Conservation (phyloP, 78 protist species). For the Speleostelium caveatum region DNA sequence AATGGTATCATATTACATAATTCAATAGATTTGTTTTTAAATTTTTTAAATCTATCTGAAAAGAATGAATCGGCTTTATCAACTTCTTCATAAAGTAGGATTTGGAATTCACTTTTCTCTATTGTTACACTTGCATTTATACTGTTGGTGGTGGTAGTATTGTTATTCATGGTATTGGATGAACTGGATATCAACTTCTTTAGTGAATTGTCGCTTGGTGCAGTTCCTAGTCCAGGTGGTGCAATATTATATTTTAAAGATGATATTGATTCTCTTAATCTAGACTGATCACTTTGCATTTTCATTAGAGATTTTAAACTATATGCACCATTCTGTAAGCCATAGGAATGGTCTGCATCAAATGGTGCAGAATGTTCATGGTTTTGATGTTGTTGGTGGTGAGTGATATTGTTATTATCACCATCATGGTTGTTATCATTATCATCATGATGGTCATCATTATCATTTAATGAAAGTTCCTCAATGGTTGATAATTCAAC, state of each 20-base stretch:
- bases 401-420: neutral
- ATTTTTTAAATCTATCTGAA: conserved; percentile 24
- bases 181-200: no score
- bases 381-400: neutral
- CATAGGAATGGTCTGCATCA: neutral
- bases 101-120: neutral
- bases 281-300: no score
- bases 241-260: no score
- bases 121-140: neutral
- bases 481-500: neutral
- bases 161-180: neutral
- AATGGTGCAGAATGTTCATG: neutral
- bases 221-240: no score
- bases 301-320: no score
- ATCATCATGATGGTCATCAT: neutral
- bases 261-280: no score
- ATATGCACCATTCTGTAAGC: no score
- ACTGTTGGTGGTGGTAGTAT: neutral
- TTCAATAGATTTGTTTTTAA: conserved; percentile 30
- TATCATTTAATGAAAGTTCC: neutral
- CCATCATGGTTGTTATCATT: neutral
- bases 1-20: conserved; percentile 32
- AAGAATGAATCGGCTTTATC: conserved; percentile 46
- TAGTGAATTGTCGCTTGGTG: no score
- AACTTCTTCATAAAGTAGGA: neutral